Evolutionary conservation across 345 rosid genomes (phyloP).

Genomic region (Durio zibethinus): DNA sequence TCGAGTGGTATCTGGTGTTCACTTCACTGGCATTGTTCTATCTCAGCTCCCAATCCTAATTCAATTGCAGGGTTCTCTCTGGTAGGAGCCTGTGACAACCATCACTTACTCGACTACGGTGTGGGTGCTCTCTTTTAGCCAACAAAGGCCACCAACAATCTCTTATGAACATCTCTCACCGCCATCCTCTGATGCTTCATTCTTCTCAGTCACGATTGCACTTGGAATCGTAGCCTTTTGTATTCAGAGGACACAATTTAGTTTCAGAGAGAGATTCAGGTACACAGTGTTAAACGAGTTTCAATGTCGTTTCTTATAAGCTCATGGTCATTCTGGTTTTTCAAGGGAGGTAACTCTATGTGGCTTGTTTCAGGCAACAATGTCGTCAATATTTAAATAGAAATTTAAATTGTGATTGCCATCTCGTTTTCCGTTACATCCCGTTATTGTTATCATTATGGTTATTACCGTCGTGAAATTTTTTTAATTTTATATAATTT

Average conservation of each 20-base stretch:
- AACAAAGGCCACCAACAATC: constrained; percentile 71
- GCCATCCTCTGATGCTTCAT: constrained; percentile 56
- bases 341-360: background rate
- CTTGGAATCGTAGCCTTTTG: constrained; percentile 93
- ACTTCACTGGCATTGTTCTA: constrained; percentile 84
- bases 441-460: too few relatives aligned
- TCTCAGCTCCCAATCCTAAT: constrained; percentile 96
- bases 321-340: background rate
- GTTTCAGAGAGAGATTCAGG: constrained; percentile 95
- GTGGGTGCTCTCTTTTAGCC: constrained; percentile 96
- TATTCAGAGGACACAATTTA: constrained; percentile 91
- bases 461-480: too few relatives aligned
- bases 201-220: constrained; percentile 79
- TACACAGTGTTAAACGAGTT: constrained; percentile 14
- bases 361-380: constrained; percentile 61
- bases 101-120: constrained; percentile 91
- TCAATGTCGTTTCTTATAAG: background rate
- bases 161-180: constrained; percentile 70
- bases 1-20: constrained; percentile 96
- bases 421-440: too few relatives aligned
- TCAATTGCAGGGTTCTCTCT: constrained; percentile 95
- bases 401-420: too few relatives aligned
- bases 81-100: constrained; percentile 92
- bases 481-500: too few relatives aligned
- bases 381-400: constrained; percentile 97